Base-by-base conservation (phyloP, 495 filamentous ascomycete genomes). In the Letharia columbiana region DNA sequence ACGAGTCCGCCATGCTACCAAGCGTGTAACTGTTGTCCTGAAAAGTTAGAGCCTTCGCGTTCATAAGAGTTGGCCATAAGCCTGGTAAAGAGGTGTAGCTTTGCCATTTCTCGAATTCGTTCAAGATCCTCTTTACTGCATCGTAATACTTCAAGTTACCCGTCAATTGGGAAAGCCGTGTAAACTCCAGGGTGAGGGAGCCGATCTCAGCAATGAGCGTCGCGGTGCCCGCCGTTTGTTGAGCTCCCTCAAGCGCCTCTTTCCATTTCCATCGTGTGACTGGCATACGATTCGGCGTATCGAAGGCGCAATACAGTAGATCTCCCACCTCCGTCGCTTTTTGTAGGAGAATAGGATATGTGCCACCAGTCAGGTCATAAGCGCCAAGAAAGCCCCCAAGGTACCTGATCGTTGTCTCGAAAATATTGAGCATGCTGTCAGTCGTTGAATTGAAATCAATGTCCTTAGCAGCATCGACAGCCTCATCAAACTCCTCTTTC, bases 241-340 rank as follows among this genome's bases (percentile, higher is more conserved):
- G 71, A 39, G 71, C 45, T 1, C 73, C 78, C 39, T 70, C 66
- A 12, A 70, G 63, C 15, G 71, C 74, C 62, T 72, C 63, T 39
- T 79, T 77, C 75, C 80, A 82, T 50, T 79, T 69, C 80, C 79
- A 86, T 62, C 80, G 77, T 47, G 82, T 82, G 62, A 90, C 73
- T 13, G 93, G 94, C 91, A 99, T 95, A 63, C 91, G 83, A 72
- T 98, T 98, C 3, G 91, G 90, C 18, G 94, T 98, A 74, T 99
- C 94, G 74, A 99, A 99, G 12, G 90, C 87, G 65, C 89, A 85
- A 78, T 91, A 96, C 44, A 98, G 76, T 61, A 99, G 83, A 66
- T 96, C 90, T 13, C 85, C 95, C 49, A 99, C 78, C 74, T 96
- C 91, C 12, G 84, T 79, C 1, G 94, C 92, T 75, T 98, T 98